Evolutionary conservation across 2,329 filamentous ascomycete species (phyloP).

Genomic region (Biscogniauxia sp.): DNA sequence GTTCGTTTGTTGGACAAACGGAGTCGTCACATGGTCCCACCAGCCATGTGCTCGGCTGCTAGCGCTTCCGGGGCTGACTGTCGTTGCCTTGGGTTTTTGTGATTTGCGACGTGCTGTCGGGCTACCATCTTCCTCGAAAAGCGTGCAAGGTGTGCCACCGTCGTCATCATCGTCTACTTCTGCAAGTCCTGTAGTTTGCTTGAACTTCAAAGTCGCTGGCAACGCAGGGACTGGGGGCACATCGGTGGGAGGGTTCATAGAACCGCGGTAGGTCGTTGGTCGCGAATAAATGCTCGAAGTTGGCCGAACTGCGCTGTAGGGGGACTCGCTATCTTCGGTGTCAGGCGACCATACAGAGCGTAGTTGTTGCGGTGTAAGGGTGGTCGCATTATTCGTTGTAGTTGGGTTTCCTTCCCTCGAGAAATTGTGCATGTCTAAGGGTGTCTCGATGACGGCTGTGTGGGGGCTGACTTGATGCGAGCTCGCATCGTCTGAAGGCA

Average conservation of each 20-base stretch:
- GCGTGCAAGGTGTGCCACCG: conserved; percentile 55
- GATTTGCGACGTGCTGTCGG: conserved; percentile 40
- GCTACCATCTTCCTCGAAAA: conserved; percentile 68
- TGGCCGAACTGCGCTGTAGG: conserved; percentile 40
- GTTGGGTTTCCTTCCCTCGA: conserved; percentile 20
- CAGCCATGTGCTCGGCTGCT: conserved; percentile 64
- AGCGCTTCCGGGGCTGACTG: conserved; percentile 46
- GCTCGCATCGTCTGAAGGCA: conserved; percentile 53
- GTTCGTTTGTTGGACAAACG: conserved; percentile 54
- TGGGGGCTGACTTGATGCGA: conserved; percentile 51
- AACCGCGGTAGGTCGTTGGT: conserved; percentile 38
- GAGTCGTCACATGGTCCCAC: conserved; percentile 76
- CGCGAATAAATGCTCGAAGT: conserved; percentile 64
- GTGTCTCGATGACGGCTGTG: conserved; percentile 43
- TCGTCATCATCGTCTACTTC: conserved; percentile 50
- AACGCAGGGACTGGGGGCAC: conserved; percentile 61
- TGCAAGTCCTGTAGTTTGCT: conserved; percentile 25
- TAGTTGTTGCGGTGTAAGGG: conserved; percentile 35
- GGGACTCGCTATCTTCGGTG: conserved; percentile 51
- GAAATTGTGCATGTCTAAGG: conserved; percentile 32
- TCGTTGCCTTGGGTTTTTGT: conserved; percentile 36
- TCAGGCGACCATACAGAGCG: conserved; percentile 61
- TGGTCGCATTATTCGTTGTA: conserved; percentile 17
- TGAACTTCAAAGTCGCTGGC: conserved; percentile 43
- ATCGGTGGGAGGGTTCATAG: conserved; percentile 27